phyloP scores from a whole-genome alignment of 352 stramenopile genomes.

The Halophytophthora polymorphica region DNA sequence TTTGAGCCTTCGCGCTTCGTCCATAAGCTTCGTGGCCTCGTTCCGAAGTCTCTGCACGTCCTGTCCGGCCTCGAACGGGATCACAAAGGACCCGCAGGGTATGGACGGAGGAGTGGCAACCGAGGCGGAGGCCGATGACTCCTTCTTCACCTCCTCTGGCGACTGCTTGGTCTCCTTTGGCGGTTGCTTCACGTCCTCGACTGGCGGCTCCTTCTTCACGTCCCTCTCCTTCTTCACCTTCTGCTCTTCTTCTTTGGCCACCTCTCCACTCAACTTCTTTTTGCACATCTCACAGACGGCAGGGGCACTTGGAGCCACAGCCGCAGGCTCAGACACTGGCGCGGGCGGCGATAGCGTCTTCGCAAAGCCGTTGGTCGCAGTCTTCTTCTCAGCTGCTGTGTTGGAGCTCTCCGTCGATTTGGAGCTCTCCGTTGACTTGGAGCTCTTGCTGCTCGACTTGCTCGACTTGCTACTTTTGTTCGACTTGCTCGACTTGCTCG shows the following conservation, averaged over 20 bases:
- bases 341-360: slow-evolving; percentile 19
- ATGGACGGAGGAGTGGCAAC: neutral
- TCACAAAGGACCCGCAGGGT: slow-evolving; percentile 40
- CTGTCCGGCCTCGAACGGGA: slow-evolving; percentile 32
- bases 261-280: slow-evolving; percentile 49
- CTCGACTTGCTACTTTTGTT: slow-evolving; percentile 24
- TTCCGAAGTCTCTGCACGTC: slow-evolving; percentile 55
- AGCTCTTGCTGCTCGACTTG: slow-evolving; percentile 22
- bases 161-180: slow-evolving; percentile 21
- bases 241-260: slow-evolving; percentile 22
- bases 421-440: slow-evolving; percentile 22
- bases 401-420: slow-evolving; percentile 16
- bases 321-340: slow-evolving; percentile 4
- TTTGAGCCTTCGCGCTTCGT: slow-evolving; percentile 72
- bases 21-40: slow-evolving; percentile 51
- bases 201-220: slow-evolving; percentile 30
- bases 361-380: slow-evolving; percentile 18
- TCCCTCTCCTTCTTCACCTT: slow-evolving; percentile 29
- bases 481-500: slow-evolving; percentile 24
- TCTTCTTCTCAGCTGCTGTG: slow-evolving; percentile 13
- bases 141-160: slow-evolving; percentile 28
- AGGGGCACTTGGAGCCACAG: slow-evolving; percentile 26
- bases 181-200: slow-evolving; percentile 19
- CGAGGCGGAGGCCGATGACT: slow-evolving; percentile 8
- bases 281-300: slow-evolving; percentile 60